Evolutionary conservation across 129 eudicot genomes (phyloP), one percentile per base, ranked within the genome.

Genomic region (Flaveria bidentis): DNA sequence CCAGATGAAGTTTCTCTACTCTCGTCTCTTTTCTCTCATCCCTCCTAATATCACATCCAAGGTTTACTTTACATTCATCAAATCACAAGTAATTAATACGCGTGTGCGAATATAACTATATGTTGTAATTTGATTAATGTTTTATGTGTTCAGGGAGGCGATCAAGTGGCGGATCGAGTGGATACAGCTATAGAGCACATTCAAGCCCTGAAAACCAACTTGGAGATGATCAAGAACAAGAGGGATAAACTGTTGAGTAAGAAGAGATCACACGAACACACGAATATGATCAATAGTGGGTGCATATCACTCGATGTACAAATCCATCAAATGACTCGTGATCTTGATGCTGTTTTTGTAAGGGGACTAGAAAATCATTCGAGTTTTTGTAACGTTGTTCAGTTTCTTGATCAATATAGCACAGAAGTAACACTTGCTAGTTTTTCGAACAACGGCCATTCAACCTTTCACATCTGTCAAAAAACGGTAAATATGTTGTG

Each of bases 111-210:
- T 33, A 33, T 33, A 33, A 4, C 39, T 4, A 33, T 33, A 4
- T 33, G 0, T 33, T 4, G 6, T 33, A 4, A 33, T 33, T 23
- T 67, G 18, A 13, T 26, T 5, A 0, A 1, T 62, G 20, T 28
- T 13, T 62, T 62, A 14, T 62, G 44, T 13, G 68, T 28, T 62
- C 44, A 62, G 69, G 69, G 44, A 6, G 69, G 46, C n/a, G 47
- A 64, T 22, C 69, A 64, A 8, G 69, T 64, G 69, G 45, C 88
- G 1, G 91, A 92, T 70, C 88, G 86, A 79, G 73, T 92, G 71
- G 92, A 89, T 67, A 88, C 62, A 80, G 85, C 91, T 28, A 84
- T 82, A 42, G 77, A 82, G 9, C 87, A 92, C 90, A 89, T 92
- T 52, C 76, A 85, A 66, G 71, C 44, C 66, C 68, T 89, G 78